These are phyloP conservation scores for Phaeodactylum tricornutum DNA, from an alignment of 108 stramenopile species.

Conservation along the genomic window DNA sequence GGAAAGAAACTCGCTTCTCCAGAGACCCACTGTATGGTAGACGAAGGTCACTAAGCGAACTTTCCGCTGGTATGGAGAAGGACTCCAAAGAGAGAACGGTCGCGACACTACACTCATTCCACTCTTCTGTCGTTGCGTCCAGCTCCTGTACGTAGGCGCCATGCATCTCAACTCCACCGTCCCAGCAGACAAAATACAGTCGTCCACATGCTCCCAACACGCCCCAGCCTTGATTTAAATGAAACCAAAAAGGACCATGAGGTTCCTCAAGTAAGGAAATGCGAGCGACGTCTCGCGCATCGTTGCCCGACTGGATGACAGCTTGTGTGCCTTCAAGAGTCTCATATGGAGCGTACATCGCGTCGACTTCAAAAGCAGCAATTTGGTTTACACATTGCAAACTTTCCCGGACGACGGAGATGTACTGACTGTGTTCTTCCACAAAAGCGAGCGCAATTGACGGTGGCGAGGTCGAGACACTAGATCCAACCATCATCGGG, in stretches of 20 bases:
- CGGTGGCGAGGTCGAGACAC: constrained; percentile 8
- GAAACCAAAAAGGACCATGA: not conserved
- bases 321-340: not conserved
- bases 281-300: not conserved
- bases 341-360: not conserved
- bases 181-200: constrained; percentile 66
- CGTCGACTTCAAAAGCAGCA: not conserved
- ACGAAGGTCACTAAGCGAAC: not conserved
- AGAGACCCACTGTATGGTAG: not conserved
- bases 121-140: not conserved
- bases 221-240: constrained; percentile 46
- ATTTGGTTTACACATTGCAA: constrained; percentile 2
- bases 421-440: not conserved
- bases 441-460: constrained; percentile 5
- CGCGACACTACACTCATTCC: not conserved
- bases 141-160: constrained; percentile 41
- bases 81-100: not conserved
- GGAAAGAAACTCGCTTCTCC: not conserved
- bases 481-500: constrained; percentile 10
- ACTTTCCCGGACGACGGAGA: constrained; percentile 5
- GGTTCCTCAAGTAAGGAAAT: not conserved
- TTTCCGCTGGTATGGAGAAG: not conserved
- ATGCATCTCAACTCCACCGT: constrained; percentile 44
- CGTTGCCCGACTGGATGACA: not conserved
- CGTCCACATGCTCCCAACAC: constrained; percentile 24